Evolutionary conservation across 768 basidiomycete species (phyloP).

Genomic region (Psilocybe cyanescens): DNA sequence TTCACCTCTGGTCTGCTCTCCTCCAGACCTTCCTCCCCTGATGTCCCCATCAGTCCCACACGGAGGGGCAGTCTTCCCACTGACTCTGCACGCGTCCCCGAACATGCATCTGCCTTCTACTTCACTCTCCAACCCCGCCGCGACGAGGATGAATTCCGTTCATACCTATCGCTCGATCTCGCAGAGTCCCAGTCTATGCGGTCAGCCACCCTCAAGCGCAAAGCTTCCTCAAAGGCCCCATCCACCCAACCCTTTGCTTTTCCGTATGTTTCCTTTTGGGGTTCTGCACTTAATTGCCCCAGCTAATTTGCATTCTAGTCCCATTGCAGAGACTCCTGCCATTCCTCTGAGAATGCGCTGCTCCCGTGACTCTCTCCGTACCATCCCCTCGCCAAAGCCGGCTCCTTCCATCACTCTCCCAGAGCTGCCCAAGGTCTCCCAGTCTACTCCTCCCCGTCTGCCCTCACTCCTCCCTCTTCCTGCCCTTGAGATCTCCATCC

Average conservation of each 20-base stretch:
- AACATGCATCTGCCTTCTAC: constrained; percentile 42
- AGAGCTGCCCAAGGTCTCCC: constrained; percentile 26
- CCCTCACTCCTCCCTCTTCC: constrained; percentile 33
- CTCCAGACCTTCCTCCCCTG: constrained; percentile 20
- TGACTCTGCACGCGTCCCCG: constrained; percentile 28
- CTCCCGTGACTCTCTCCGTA: constrained; percentile 45
- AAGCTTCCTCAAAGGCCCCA: constrained; percentile 25
- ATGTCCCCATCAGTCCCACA: constrained; percentile 24
- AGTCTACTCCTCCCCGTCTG: constrained; percentile 30
- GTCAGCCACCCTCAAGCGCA: constrained; percentile 40
- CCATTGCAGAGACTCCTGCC: constrained; percentile 24
- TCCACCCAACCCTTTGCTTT: constrained; percentile 21
- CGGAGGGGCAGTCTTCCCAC: constrained; percentile 42
- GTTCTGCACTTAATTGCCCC: background rate
- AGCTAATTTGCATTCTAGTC: constrained; percentile 18
- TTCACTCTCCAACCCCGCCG: constrained; percentile 49
- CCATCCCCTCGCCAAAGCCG: constrained; percentile 64
- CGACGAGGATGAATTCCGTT: constrained; percentile 46
- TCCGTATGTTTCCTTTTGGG: constrained; percentile 24
- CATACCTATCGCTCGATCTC: constrained; percentile 72
- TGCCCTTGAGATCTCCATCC: constrained; percentile 28
- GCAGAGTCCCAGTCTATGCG: constrained; percentile 53
- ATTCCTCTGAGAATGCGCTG: constrained; percentile 29
- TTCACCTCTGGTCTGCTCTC: constrained; percentile 66
- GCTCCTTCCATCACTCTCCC: constrained; percentile 58